These are phyloP conservation scores for Scheffersomyces illinoinensis DNA, from an alignment of 1,139 yeast species.

Conservation along the genomic window DNA sequence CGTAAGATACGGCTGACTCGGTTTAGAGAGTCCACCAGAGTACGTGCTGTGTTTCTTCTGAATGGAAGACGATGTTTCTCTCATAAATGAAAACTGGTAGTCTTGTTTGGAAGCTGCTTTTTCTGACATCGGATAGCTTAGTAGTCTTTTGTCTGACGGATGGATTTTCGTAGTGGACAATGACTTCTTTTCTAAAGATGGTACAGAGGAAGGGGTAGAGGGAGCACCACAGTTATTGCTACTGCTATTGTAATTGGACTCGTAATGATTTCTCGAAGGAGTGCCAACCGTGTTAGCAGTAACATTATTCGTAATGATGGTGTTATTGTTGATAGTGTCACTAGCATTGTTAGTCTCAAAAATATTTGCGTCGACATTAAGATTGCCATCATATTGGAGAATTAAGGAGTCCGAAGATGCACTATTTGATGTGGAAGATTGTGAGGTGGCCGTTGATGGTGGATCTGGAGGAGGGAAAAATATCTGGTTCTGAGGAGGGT, in stretches of 20 bases:
- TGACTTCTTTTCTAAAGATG: constrained; percentile 3
- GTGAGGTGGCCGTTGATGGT: constrained; percentile 3
- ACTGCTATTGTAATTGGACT: neutral
- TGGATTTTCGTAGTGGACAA: constrained; percentile 9
- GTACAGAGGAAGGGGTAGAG: constrained; percentile 7
- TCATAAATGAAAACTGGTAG: constrained; percentile 36
- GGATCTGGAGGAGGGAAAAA: constrained; percentile 8
- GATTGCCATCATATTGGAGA: neutral
- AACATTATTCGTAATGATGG: neutral
- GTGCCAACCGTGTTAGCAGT: neutral
- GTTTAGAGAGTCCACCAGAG: neutral
- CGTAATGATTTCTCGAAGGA: neutral
- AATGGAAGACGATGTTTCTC: constrained; percentile 37
- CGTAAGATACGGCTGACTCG: neutral
- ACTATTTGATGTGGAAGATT: constrained; percentile 8
- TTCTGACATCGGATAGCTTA: constrained; percentile 11
- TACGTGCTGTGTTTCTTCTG: constrained; percentile 24
- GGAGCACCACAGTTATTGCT: neutral
- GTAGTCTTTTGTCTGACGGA: constrained; percentile 9
- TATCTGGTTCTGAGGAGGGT: constrained; percentile 11
- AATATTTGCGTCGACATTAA: neutral
- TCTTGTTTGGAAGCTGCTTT: constrained; percentile 11
- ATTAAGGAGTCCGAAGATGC: constrained; percentile 5
- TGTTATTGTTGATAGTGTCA: neutral
- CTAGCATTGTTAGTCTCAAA: neutral